Evolutionary conservation across 2,329 filamentous ascomycete species (phyloP), one percentile per base, ranked within the genome.

Genomic region (Aspergillus ruber): DNA sequence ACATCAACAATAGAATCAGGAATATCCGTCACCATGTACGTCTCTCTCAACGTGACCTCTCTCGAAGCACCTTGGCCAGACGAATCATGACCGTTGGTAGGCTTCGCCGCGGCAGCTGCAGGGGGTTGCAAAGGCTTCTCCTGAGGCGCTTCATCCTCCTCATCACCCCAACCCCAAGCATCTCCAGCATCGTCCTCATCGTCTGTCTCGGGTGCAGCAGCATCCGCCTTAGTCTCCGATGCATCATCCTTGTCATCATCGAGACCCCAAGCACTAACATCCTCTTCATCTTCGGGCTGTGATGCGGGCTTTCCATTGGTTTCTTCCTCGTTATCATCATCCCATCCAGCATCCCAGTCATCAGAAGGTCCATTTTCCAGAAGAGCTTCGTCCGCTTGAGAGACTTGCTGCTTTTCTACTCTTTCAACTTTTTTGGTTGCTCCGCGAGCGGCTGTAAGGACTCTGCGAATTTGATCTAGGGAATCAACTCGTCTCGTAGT

Each of bases 81-180:
- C 39, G 50, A 45, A 21, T 53, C 52, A 17, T 53, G 51, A 25
- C 51, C 56, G 36, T 60, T 57, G 36, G 53, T 46, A 50, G 67
- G 57, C 21, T 57, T 55, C 5, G 51, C 13, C 21, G 35, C 35
- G 32, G 53, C 15, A 6, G 58, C 39, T 27, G 59, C 46, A 36
- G 59, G 50, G 18, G 52, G 44, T 41, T 59, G 54, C n/a, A 43
- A 42, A 44, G 46, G 44, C 29, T 60, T 55, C 44, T 43, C 67
- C 48, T 56, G 69, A 54, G 44, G 65, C 55, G 52, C 63, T 43
- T 70, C 60, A 15, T 73, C 69, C 21, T 73, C 68, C 6, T 86
- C 86, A 33, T 90, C 89, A 18, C 82, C 86, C 88, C 90, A 95
- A 3, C 86, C 89, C 86, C 89, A 94, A 21, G 88, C 87, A 51